These are phyloP conservation scores for Clausena lansium DNA, from an alignment of 345 rosid species.

Conservation along the genomic window DNA sequence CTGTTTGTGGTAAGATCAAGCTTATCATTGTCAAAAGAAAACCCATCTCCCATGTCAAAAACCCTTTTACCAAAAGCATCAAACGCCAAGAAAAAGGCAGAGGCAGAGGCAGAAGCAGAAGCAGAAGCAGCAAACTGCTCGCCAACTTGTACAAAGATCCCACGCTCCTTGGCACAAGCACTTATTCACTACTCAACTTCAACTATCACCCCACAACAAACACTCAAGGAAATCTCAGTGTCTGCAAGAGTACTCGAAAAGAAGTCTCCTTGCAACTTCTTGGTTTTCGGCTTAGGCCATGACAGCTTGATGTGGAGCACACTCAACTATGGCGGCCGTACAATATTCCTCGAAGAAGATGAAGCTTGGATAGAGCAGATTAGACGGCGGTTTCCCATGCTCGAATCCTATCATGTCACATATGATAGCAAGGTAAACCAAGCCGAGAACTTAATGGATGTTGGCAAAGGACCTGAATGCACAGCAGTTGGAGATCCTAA, in stretches of 20 bases:
- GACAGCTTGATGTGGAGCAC: constrained; percentile 94
- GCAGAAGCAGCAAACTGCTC: constrained; percentile 29
- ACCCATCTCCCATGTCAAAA: constrained; percentile 4
- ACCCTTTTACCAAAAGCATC: constrained; percentile 1
- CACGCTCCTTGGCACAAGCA: constrained; percentile 58
- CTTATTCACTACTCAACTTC: constrained; percentile 82
- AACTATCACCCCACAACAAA: constrained; percentile 84
- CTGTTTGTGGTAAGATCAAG: constrained; percentile 62
- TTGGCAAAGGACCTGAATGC: constrained; percentile 73
- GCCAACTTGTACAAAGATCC: constrained; percentile 51
- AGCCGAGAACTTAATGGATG: constrained; percentile 65
- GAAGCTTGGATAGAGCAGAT: constrained; percentile 82
- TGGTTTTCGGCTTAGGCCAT: constrained; percentile 88
- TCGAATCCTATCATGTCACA: constrained; percentile 68
- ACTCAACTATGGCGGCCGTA: constrained; percentile 83
- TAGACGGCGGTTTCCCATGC: constrained; percentile 53
- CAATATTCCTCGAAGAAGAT: constrained; percentile 87
- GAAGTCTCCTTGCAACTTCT: constrained; percentile 87
- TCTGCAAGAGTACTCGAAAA: constrained; percentile 50
- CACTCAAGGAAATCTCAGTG: constrained; percentile 65
- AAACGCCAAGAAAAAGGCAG: neutral
- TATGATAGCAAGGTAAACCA: constrained; percentile 79
- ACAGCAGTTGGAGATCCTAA: constrained; percentile 59
- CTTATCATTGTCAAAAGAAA: constrained; percentile 35
- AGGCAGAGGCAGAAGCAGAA: neutral